These are phyloP conservation scores for Diversispora eburnea DNA, from an alignment of 192 early-diverging fungal genomes.

Conservation along the genomic window DNA sequence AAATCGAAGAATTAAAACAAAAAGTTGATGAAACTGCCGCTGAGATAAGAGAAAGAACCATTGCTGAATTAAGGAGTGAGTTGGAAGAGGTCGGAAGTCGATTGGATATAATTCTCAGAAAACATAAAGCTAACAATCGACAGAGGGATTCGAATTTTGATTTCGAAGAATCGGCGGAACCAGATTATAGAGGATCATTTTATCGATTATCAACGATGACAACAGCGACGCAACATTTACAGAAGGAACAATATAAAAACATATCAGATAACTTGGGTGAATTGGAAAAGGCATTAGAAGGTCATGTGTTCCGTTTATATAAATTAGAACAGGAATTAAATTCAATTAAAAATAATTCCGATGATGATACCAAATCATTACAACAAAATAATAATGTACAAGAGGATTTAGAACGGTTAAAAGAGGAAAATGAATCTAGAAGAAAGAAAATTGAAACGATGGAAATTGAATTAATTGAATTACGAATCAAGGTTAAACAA, in stretches of 20 bases:
- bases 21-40: slow-evolving; percentile 27
- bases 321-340: slow-evolving; percentile 30
- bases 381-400: neutral
- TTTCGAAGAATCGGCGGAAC: slow-evolving; percentile 11
- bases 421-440: neutral
- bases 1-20: slow-evolving; percentile 22
- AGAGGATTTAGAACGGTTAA: neutral
- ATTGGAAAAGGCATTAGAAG: slow-evolving; percentile 32
- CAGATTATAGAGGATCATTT: neutral
- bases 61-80: slow-evolving; percentile 32
- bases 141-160: neutral
- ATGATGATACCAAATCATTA: slow-evolving; percentile 20
- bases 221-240: slow-evolving; percentile 23
- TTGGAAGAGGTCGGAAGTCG: slow-evolving; percentile 36
- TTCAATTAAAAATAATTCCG: slow-evolving; percentile 15
- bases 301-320: slow-evolving; percentile 33
- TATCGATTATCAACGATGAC: slow-evolving; percentile 29
- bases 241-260: slow-evolving; percentile 28
- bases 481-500: neutral
- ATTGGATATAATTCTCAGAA: slow-evolving; percentile 31
- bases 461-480: slow-evolving; percentile 4
- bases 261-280: slow-evolving; percentile 29
- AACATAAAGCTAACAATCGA: slow-evolving; percentile 20
- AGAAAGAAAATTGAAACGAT: neutral
- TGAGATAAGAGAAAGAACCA: slow-evolving; percentile 26